phyloP scores from a whole-genome alignment of 1,284 basidiomycete species.

The Trametes sp. region DNA sequence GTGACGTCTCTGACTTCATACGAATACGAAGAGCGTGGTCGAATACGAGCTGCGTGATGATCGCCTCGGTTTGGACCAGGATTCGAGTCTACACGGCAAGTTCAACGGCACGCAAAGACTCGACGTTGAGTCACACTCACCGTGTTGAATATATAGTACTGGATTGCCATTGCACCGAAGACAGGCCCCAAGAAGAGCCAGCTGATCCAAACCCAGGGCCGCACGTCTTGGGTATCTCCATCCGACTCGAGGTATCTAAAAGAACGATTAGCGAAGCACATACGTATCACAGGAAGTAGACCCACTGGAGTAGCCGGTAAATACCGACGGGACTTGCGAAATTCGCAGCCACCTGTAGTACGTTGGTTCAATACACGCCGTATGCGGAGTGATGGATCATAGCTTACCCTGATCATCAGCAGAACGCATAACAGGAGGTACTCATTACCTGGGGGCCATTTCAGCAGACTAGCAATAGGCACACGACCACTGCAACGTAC shows the following conservation, averaged over 20 bases:
- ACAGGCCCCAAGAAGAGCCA: constrained; percentile 67
- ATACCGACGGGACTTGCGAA: constrained; percentile 54
- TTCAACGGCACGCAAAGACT: background rate
- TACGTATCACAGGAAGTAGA: background rate
- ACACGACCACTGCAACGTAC: no score
- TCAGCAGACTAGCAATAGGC: background rate
- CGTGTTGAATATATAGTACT: constrained; percentile 47
- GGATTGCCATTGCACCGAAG: constrained; percentile 44
- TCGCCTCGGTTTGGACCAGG: constrained; percentile 62
- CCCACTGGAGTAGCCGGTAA: constrained; percentile 49
- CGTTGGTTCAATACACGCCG: background rate
- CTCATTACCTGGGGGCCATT: constrained; percentile 22
- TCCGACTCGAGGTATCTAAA: constrained; percentile 51
- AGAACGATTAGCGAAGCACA: background rate
- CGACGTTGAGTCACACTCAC: constrained; percentile 22
- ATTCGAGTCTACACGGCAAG: constrained; percentile 45
- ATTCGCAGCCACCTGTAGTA: constrained; percentile 33
- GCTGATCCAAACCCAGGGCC: constrained; percentile 68
- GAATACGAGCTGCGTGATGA: constrained; percentile 76
- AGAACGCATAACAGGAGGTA: constrained; percentile 30
- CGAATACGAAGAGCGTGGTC: constrained; percentile 75
- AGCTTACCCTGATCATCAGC: constrained; percentile 29
- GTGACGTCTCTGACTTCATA: constrained; percentile 58
- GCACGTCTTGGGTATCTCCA: constrained; percentile 46
- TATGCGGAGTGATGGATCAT: no score